Base-by-base conservation (phyloP, 768 basidiomycete species). In the Chalciporus chontae region DNA sequence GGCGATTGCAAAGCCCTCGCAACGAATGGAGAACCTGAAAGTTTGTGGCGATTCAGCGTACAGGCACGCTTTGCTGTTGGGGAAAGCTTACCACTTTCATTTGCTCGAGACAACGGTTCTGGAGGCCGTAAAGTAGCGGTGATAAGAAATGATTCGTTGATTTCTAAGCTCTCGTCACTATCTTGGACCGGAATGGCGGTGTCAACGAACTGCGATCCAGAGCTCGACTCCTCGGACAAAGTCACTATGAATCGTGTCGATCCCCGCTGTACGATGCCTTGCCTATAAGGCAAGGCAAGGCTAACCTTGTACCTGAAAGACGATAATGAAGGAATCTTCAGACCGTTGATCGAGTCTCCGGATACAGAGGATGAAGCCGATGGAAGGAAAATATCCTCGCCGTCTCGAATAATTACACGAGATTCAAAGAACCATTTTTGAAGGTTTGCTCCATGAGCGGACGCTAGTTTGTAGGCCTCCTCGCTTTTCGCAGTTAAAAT, bases 71-170 rank as follows among this genome's bases (percentile, higher is more conserved):
- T 15, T 32, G n/a, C 21, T 13, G 7, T 11, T 26, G 40, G 15
- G 31, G 21, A 6, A 26, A 39, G 24, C 52, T 51, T 46, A 62
- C 53, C 50, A 19, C 21, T 46, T 29, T 50, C 44, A 24, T 34
- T 46, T 21, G 34, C 41, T 31, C 43, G 47, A 24, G 48, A 56
- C 38, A 45, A 52, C 45, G 43, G 53, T 44, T 49, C 43, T 14
- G 57, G 45, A 23, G 61, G 21, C 39, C 67, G 56, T 14, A 77
- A 53, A 14, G 80, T 58, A 27, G 81, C 73, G 51, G 71, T 77
- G 8, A 80, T 83, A 19, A 90, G 73, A 65, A 91, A 91, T 15
- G 69, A 76, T 59, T 90, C 84, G 57, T 78, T 79, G 46, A 91
- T 91, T 65, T 90, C 88, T 41, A 89, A 64, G 15, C 55, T 61